Base-by-base conservation (phyloP, 441 rosid species). In the Corymbia citriodora region DNA sequence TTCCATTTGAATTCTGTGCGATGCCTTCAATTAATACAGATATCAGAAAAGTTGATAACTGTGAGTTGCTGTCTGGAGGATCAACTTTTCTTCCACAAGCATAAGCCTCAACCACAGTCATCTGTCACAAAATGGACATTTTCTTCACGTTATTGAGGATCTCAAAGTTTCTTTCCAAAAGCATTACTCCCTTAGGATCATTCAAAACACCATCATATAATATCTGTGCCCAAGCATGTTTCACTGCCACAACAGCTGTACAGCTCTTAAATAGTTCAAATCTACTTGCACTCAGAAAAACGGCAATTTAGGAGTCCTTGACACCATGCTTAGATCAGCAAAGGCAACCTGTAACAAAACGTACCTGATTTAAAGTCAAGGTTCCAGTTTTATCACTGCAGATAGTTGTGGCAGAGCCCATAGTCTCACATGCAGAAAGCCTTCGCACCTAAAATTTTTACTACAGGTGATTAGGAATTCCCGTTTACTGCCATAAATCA, bases 351-450 rank as follows among this genome's bases (percentile, higher is more conserved):
- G 65, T 23, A 57, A 57, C 29, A 57, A 23, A 57, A 10, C 0
- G 65, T 59, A 96, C 99, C 98, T 95, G 94, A 92, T 97, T 98
- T 94, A 96, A 90, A 65, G 99, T 98, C 93, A 98, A 92, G 55
- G 99, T 97, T 92, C 99, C 99, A 87, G 99, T 98, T 95, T 98
- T 98, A 90, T 98, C 99, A 93, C 99, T 96, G 94, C 99, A 98
- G 90, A 98, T 98, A 29, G 99, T 98, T 89, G 99, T 98, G 55
- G 99, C 99, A 92, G 99, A 98, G 19, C 99, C 99, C 99, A 98
- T 98, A 50, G 99, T 98, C 94, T 97, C 99, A 91, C 99, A 98
- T 82, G 99, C 99, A 83, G 99, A 97, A 87, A 98, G 99, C 91
- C 99, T 94, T n/a, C 99, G 96, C n/a, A 98, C 99, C 99, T 98